Evolutionary conservation across 1,139 yeast genomes (phyloP), one percentile per base, ranked within the genome.

Genomic region (Suhomyces yuchorum): DNA sequence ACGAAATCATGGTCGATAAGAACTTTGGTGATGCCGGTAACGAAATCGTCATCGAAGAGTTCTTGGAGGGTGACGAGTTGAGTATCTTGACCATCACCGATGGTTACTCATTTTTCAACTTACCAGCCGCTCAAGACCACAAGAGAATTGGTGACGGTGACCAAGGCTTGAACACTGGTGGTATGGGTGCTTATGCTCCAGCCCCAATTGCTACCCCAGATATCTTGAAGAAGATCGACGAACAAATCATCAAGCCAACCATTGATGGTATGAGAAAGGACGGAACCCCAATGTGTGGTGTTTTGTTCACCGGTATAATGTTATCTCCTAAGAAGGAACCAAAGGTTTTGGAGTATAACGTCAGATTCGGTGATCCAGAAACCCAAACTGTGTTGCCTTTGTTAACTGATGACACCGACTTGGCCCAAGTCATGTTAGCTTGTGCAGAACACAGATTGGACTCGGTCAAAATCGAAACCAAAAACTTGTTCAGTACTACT

Each of bases 121-220:
- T 95, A 51, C 99, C 99, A 35, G 90, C 98, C 37, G 97, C 99
- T 28, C 99, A 95, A 71, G 99, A 95, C 66, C 99, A 95, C 71
- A 95, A 95, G 75, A 85, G 99, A 68, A 80, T 87, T 59, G 96
- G 96, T 48, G 91, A 95, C 61, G 93, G 92, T 51, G 99, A 95
- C 66, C 75, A 83, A 43, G 99, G 99, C 33, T 78, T 92, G 56
- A 95, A 95, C 73, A 95, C 99, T 44, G 99, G 99, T 56, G 99
- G 99, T 55, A 95, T 95, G 99, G 99, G 99, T 54, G 96, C 99
- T 15, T 95, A 95, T 63, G 96, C 98, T 4, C 99, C 99, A 42
- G 96, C 98, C 8, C 99, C 99, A 46, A 80, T 92, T 52, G 93
- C 88, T 19, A 85, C 93, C 24, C 84, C 88, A 4, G 77, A 78